Conservation (phyloP, 1,284 basidiomycete genomes). For the Puccinia triticina region DNA sequence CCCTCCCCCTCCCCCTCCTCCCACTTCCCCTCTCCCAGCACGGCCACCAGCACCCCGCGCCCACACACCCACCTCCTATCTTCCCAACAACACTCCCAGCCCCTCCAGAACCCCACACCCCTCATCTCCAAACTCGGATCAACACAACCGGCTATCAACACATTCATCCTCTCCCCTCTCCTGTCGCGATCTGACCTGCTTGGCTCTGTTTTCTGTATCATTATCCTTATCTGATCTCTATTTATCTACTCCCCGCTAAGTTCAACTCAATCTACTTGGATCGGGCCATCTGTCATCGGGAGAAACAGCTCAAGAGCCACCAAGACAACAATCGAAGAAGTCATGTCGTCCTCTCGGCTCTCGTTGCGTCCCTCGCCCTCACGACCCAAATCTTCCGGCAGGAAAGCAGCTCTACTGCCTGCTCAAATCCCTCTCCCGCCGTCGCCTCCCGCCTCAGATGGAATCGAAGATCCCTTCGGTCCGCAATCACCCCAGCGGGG, state of each 20-base stretch:
- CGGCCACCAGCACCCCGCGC: background rate
- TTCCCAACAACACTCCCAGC: background rate
- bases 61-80: background rate
- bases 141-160: background rate
- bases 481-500: background rate
- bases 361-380: conserved; percentile 1
- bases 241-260: no score
- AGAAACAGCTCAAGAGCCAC: background rate
- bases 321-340: background rate
- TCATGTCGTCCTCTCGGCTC: background rate
- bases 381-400: conserved; percentile 6
- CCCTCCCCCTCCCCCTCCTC: background rate
- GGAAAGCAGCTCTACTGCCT: background rate
- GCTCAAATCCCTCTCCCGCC: conserved; percentile 37
- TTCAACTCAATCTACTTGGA: background rate
- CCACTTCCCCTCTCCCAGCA: background rate
- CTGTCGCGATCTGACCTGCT: background rate
- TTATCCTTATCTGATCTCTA: background rate
- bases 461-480: background rate
- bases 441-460: conserved; percentile 37
- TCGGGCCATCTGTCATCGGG: background rate
- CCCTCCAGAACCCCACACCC: background rate
- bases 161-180: background rate
- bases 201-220: conserved; percentile 10
- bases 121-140: background rate